These are phyloP conservation scores for Tolypocladium guangdongense DNA, from an alignment of 2,329 filamentous ascomycete genomes.

Conservation along the genomic window DNA sequence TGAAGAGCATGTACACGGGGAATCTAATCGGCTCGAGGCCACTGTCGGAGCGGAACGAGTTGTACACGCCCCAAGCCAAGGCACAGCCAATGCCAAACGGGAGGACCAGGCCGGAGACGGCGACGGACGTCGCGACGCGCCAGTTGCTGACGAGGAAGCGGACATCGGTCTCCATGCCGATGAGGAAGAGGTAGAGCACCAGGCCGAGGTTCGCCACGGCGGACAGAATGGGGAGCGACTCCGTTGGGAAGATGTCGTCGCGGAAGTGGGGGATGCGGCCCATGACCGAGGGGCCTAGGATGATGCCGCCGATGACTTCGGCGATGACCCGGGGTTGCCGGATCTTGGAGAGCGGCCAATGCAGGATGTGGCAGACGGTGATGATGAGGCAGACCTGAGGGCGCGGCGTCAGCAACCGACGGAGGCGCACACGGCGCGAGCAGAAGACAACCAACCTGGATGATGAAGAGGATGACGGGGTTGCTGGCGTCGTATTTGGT, in stretches of 20 bases:
- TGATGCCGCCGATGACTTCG: conserved; percentile 74
- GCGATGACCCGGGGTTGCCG: conserved; percentile 75
- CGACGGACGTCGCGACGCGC: conserved; percentile 67
- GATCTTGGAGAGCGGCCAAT: conserved; percentile 66
- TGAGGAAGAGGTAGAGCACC: conserved; percentile 76
- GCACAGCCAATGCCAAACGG: conserved; percentile 75
- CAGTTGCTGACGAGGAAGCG: conserved; percentile 69
- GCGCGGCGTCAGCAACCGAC: not conserved
- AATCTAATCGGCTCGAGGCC: conserved; percentile 33
- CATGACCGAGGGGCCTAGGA: conserved; percentile 81
- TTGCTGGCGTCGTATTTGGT: conserved; percentile 57
- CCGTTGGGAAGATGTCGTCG: conserved; percentile 62
- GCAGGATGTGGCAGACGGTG: conserved; percentile 42
- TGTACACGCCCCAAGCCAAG: conserved; percentile 70
- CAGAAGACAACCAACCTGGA: conserved; percentile 39
- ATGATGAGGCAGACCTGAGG: conserved; percentile 31
- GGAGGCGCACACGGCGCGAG: not conserved
- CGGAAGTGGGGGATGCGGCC: conserved; percentile 74
- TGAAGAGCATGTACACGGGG: conserved; percentile 56
- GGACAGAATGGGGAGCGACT: conserved; percentile 63
- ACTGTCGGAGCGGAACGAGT: conserved; percentile 49
- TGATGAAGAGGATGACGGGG: conserved; percentile 66
- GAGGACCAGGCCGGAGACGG: conserved; percentile 66
- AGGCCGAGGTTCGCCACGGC: conserved; percentile 76
- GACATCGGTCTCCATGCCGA: conserved; percentile 79